Evolutionary conservation across 2,329 filamentous ascomycete genomes (phyloP), one percentile per base, ranked within the genome.

Genomic region (Paramyrothecium roridum): DNA sequence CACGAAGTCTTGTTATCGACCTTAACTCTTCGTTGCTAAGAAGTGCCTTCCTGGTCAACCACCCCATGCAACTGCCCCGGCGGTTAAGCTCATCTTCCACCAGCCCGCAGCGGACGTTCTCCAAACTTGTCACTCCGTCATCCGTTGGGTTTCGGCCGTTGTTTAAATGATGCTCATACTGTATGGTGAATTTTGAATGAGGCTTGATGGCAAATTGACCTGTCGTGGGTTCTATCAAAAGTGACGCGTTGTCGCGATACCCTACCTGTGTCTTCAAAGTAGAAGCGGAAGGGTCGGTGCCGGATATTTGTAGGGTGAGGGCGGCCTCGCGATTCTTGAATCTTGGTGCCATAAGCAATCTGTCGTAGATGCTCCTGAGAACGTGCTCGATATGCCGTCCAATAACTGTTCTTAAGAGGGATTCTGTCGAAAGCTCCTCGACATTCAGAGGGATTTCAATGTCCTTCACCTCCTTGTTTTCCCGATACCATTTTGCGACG

Each of bases 401-500:
- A 63, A 96, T 87, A 19, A 93, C 85, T 34, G 81, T 80, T 63
- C 87, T 87, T 47, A 99, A 73, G 3, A 96, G 81, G 6, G 75
- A 68, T 67, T 96, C 91, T 51, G 90, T 81, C 3, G 89, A 95
- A 21, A 98, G 78, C 13, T 81, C 76, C 46, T 82, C 75, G 48
- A 81, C 75, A 65, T 96, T 82, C 34, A 96, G 78, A 2, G 80
- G 69, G 26, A 97, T 79, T n/a, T 84, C 74, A n/a, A 78, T 74
- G 55, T 88, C 83, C 58, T 83, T 81, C 45, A 92, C 84, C 67
- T 93, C 89, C 63, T 88, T 87, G 59, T 87, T 87, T 65, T 93
- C 87, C 55, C 90, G 86, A 70, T 96, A 92, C 93, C 95, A 99
- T 60, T 91, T 87, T 43, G 87, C 74, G 2, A 76, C 80, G 48